Evolutionary conservation across 176 grass and related monocot species (phyloP).

Genomic region (Otatea glauca): DNA sequence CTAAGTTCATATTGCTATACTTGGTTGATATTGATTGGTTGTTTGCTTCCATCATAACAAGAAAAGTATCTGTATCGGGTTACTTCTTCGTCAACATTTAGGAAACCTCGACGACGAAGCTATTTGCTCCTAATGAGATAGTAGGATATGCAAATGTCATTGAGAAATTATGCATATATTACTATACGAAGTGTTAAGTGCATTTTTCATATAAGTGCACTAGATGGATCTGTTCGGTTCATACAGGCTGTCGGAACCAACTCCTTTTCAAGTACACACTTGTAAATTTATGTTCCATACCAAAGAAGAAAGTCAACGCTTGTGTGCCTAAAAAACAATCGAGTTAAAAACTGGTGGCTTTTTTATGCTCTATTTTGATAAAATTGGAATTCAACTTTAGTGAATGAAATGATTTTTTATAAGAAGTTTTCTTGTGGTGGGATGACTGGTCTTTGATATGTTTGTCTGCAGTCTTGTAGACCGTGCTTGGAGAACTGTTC

Average conservation of each 20-base stretch:
- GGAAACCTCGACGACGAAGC: too few relatives aligned
- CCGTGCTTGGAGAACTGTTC: constrained; percentile 79
- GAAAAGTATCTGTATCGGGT: too few relatives aligned
- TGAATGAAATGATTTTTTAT: background rate
- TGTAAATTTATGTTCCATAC: background rate
- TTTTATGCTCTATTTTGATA: background rate
- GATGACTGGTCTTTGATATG: constrained; percentile 14
- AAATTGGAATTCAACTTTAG: constrained; percentile 11
- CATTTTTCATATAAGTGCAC: background rate
- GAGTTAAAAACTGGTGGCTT: background rate
- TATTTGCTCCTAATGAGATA: too few relatives aligned
- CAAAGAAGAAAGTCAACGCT: background rate
- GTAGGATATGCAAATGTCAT: background rate
- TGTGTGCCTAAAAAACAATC: too few relatives aligned
- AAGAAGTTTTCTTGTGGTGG: background rate
- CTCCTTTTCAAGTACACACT: too few relatives aligned
- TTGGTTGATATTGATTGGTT: too few relatives aligned
- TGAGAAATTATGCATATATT: background rate
- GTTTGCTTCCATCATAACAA: too few relatives aligned
- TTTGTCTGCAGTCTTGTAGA: constrained; percentile 68
- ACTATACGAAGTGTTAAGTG: background rate
- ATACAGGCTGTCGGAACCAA: too few relatives aligned
- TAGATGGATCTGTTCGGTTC: background rate
- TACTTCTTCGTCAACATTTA: too few relatives aligned
- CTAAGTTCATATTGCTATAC: too few relatives aligned